These are phyloP conservation scores for Pulchroboletus neoregius DNA, from an alignment of 1,284 basidiomycete species.

Conservation along the genomic window DNA sequence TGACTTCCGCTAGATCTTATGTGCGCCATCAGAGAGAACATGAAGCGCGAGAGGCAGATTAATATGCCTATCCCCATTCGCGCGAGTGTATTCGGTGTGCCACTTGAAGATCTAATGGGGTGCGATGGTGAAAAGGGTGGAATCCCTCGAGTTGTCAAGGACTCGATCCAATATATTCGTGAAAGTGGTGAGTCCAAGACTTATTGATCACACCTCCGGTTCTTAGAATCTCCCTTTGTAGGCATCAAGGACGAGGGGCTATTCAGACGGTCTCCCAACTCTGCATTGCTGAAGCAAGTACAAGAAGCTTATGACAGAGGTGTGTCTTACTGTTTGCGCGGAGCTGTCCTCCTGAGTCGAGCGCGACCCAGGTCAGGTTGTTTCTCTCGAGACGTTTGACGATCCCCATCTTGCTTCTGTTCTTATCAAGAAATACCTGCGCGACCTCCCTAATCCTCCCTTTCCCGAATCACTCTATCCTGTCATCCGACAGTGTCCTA, in stretches of 20 bases:
- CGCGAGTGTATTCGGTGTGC: constrained; percentile 71
- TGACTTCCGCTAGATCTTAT: constrained; percentile 5
- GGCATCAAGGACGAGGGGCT: constrained; percentile 73
- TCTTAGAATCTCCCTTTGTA: constrained; percentile 23
- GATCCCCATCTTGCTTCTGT: constrained; percentile 82
- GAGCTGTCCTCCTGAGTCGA: constrained; percentile 11
- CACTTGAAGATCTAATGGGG: constrained; percentile 78
- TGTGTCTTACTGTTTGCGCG: constrained; percentile 20
- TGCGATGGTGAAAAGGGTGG: constrained; percentile 75
- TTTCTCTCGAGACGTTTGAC: constrained; percentile 66
- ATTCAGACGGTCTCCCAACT: constrained; percentile 74
- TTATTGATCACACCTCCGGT: constrained; percentile 1
- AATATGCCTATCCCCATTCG: constrained; percentile 54
- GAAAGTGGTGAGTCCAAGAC: constrained; percentile 44
- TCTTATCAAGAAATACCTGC: constrained; percentile 78
- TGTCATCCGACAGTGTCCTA: constrained; percentile 64
- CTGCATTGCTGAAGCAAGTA: constrained; percentile 64
- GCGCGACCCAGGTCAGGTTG: constrained; percentile 58
- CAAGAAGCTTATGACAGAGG: constrained; percentile 81
- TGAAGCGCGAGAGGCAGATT: constrained; percentile 66
- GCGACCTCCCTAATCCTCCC: constrained; percentile 72
- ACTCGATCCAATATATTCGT: constrained; percentile 69
- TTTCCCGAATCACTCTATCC: constrained; percentile 69
- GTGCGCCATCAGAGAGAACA: constrained; percentile 54
- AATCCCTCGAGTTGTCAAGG: constrained; percentile 73